Evolutionary conservation across 257 asterid genomes (phyloP).

Genomic region (Agastache rugosa): DNA sequence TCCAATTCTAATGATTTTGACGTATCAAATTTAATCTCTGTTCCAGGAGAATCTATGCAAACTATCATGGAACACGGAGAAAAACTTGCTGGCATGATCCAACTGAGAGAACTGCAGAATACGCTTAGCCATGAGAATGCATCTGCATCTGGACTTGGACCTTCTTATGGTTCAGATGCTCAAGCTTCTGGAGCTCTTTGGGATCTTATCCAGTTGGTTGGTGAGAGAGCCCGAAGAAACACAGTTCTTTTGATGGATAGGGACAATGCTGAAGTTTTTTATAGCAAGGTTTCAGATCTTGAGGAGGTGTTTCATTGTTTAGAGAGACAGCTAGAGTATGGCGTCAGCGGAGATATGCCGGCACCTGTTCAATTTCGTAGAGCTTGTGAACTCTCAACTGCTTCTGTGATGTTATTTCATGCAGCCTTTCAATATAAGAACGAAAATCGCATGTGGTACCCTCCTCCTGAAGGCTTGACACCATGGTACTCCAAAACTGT

Average conservation of each 20-base stretch:
- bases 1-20: slow-evolving; percentile 20
- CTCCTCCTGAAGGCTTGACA: slow-evolving; percentile 79
- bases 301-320: slow-evolving; percentile 85
- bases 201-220: slow-evolving; percentile 95
- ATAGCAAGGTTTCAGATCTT: slow-evolving; percentile 88
- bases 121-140: slow-evolving; percentile 64
- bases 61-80: slow-evolving; percentile 93
- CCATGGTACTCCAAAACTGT: slow-evolving; percentile 86
- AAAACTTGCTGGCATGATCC: slow-evolving; percentile 86
- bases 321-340: slow-evolving; percentile 70
- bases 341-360: slow-evolving; percentile 65
- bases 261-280: slow-evolving; percentile 95
- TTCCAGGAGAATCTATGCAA: slow-evolving; percentile 82
- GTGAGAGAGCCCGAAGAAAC: slow-evolving; percentile 86
- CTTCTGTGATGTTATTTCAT: slow-evolving; percentile 71
- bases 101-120: slow-evolving; percentile 79
- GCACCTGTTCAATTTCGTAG: slow-evolving; percentile 63
- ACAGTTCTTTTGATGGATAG: slow-evolving; percentile 98
- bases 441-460: slow-evolving; percentile 88
- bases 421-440: slow-evolving; percentile 71
- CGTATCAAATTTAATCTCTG: slow-evolving; percentile 35
- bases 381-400: slow-evolving; percentile 86
- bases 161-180: slow-evolving; percentile 60
- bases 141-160: slow-evolving; percentile 54
- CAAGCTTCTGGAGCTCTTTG: slow-evolving; percentile 83